Evolutionary conservation across 495 filamentous ascomycete species (phyloP).

Genomic region (Penicillium atrosanguineum): DNA sequence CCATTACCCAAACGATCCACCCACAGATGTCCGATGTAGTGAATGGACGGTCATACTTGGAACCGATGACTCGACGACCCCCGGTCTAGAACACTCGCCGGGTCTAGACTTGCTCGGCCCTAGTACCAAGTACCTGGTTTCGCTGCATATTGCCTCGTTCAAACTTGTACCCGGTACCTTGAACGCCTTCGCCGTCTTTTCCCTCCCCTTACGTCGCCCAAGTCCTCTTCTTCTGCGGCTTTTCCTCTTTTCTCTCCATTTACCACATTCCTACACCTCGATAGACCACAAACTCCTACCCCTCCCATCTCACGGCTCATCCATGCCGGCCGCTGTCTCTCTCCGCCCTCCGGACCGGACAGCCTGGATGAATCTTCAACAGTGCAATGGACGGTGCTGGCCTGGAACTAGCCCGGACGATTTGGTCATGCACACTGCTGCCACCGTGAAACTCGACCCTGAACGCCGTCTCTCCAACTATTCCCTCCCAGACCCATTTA

Average conservation of each 20-base stretch:
- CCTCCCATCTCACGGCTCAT: background rate
- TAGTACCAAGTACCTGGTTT: constrained; percentile 16
- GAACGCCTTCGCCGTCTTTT: constrained; percentile 1
- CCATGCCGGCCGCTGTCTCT: constrained; percentile 16
- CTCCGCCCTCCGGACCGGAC: constrained; percentile 17
- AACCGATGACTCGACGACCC: constrained; percentile 29
- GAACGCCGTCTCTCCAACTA: constrained; percentile 17
- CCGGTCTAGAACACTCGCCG: constrained; percentile 25
- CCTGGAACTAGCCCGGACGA: constrained; percentile 28
- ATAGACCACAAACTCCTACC: background rate
- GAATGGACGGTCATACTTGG: background rate
- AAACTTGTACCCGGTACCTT: constrained; percentile 18
- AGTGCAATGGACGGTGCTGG: constrained; percentile 39
- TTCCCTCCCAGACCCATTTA: constrained; percentile 12
- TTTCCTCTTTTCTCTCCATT: constrained; percentile 5
- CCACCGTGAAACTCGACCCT: constrained; percentile 18
- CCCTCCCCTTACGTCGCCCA: constrained; percentile 15
- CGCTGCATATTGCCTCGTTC: background rate
- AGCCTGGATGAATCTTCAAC: constrained; percentile 35
- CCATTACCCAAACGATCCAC: background rate
- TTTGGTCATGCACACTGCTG: constrained; percentile 30
- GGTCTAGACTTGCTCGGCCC: constrained; percentile 11
- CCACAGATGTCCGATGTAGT: background rate
- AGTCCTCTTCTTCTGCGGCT: constrained; percentile 2
- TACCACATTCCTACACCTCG: background rate